Evolutionary conservation across 768 basidiomycete species (phyloP), one percentile per base, ranked within the genome.

Genomic region (Panus rudis): DNA sequence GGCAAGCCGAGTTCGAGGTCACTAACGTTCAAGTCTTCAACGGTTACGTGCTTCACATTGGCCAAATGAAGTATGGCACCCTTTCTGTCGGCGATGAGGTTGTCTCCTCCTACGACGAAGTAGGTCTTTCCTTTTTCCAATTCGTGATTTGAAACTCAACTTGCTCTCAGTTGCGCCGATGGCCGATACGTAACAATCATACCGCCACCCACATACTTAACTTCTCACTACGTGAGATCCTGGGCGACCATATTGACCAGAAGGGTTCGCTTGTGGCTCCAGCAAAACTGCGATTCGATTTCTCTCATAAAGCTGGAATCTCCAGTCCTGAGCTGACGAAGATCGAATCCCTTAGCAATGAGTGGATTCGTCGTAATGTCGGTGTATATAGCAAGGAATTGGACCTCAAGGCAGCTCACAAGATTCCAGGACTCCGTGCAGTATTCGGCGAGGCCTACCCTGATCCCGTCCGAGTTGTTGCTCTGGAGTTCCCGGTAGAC

Each of bases 201-300:
- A 98, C 96, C 21, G 96, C 84, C 17, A 99, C 96, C 0, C 96
- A 99, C 61, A 96, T 99, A 54, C 85, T 99, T 54, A 99, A 99
- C 70, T 99, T 74, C 57, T 78, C 71, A 41, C 77, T 99, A 3
- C 86, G 96, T 26, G 96, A 98, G 58, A 78, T 91, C 10, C 80
- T 98, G 10, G 96, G 96, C 20, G 92, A 97, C 60, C 96, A 98
- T 57, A 84, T 98, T 47, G 96, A 98, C 63, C 96, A 99, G 62
- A 96, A 89, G 60, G 96, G 96, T 24, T 98, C 96, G 3, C 79
- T 99, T 35, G 96, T 99, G 49, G 92, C 96, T 1, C 91, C 92
- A 0, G 79, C 82, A 19, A 97, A 96, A 63, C 78, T 99, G 20
- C 90, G 96, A 14, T 99, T 99, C 66, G 96, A 99, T 64, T 99